Conservation (phyloP, 805 yeast species). For the Ascoidea asiatica region DNA sequence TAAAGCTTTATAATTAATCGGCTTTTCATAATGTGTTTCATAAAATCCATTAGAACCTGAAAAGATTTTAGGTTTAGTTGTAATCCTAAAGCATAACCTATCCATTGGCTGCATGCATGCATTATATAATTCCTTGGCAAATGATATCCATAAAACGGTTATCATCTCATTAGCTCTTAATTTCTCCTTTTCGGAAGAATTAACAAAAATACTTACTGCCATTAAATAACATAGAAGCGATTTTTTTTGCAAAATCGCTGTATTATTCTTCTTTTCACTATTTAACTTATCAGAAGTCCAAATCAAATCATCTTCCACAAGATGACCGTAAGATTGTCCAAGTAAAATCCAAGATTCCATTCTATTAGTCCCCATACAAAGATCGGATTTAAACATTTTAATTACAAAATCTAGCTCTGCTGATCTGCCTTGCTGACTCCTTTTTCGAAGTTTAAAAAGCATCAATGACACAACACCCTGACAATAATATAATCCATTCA, state of each 20-base stretch:
- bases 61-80: constrained; percentile 22
- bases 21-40: constrained; percentile 14
- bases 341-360: constrained; percentile 79
- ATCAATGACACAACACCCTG: constrained; percentile 58
- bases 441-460: constrained; percentile 56
- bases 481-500: constrained; percentile 51
- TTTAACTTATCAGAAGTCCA: constrained; percentile 83
- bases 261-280: constrained; percentile 43
- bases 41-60: constrained; percentile 10
- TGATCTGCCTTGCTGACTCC: constrained; percentile 67
- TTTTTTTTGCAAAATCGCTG: constrained; percentile 54
- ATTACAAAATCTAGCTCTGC: constrained; percentile 72
- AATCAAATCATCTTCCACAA: constrained; percentile 82
- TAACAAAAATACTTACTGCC: constrained; percentile 40
- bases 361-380: constrained; percentile 50
- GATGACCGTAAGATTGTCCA: constrained; percentile 64
- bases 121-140: constrained; percentile 41
- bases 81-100: constrained; percentile 38
- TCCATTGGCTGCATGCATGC: constrained; percentile 54
- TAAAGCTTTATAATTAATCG: constrained; percentile 16
- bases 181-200: constrained; percentile 11
- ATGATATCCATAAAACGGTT: constrained; percentile 33
- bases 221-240: constrained; percentile 61
- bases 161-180: constrained; percentile 21
- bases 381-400: constrained; percentile 48